phyloP scores from a whole-genome alignment of 2,329 filamentous ascomycete genomes.

The Colletotrichum camelliae region DNA sequence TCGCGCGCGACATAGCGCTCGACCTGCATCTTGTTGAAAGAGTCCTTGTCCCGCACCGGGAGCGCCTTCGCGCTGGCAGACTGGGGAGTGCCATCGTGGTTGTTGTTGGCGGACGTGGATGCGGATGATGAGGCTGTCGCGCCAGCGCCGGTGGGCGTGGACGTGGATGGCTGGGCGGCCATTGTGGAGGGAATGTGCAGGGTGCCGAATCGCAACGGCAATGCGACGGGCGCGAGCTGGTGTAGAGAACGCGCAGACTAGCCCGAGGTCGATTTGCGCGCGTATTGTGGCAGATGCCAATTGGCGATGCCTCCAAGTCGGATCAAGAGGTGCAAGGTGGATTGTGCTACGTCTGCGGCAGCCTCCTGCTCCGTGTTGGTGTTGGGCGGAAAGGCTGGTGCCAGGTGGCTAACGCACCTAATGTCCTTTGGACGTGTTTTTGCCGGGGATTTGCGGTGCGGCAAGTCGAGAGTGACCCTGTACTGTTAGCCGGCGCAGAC shows the following conservation, averaged over 20 bases:
- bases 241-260: neutral
- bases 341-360: slow-evolving; percentile 17
- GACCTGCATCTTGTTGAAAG: slow-evolving; percentile 58
- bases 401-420: slow-evolving; percentile 2
- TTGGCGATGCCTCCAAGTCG: slow-evolving; percentile 16
- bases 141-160: slow-evolving; percentile 26
- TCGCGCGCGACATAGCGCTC: slow-evolving; percentile 61
- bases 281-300: slow-evolving; percentile 19
- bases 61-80: slow-evolving; percentile 28
- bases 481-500: neutral
- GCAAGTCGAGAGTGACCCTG: neutral
- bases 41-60: slow-evolving; percentile 59
- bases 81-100: slow-evolving; percentile 16
- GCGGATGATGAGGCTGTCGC: slow-evolving; percentile 37
- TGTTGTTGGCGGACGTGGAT: slow-evolving; percentile 31
- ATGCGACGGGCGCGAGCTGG: slow-evolving; percentile 30
- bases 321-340: slow-evolving; percentile 11
- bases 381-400: slow-evolving; percentile 15
- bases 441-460: neutral
- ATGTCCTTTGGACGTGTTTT: neutral
- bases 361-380: slow-evolving; percentile 20
- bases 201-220: slow-evolving; percentile 42
- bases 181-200: slow-evolving; percentile 38
- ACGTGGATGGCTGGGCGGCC: slow-evolving; percentile 48
- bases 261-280: slow-evolving; percentile 3